Percentiles rank a stretch among this genome's conserved stretches.
phyloP scores from a whole-genome alignment of 805 yeast species.

The Blastobotrys muscicola region DNA sequence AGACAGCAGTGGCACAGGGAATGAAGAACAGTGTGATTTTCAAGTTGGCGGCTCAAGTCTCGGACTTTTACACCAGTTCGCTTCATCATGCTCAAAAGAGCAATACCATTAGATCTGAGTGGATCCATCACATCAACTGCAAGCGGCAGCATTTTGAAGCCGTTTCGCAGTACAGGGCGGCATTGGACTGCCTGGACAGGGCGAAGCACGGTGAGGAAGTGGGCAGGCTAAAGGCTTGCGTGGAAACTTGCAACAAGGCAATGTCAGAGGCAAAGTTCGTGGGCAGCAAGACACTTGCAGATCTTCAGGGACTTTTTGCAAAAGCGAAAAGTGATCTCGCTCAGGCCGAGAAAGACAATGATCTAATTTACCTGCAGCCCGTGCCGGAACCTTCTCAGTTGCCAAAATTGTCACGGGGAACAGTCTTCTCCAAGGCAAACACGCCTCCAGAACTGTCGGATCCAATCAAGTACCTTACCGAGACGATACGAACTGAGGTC shows the following conservation, averaged over 20 bases:
- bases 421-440: slow-evolving; percentile 46
- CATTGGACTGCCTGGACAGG: slow-evolving; percentile 39
- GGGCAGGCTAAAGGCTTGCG: slow-evolving; percentile 42
- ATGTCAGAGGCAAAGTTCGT: slow-evolving; percentile 37
- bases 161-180: slow-evolving; percentile 57
- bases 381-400: slow-evolving; percentile 42
- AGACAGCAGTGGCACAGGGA: slow-evolving; percentile 44
- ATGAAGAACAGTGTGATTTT: slow-evolving; percentile 54
- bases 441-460: slow-evolving; percentile 31
- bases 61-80: slow-evolving; percentile 45
- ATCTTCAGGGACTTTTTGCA: slow-evolving; percentile 40
- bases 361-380: slow-evolving; percentile 59
- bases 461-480: slow-evolving; percentile 23
- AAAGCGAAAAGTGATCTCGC: slow-evolving; percentile 38
- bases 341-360: slow-evolving; percentile 68
- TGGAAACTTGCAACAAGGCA: slow-evolving; percentile 26
- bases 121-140: slow-evolving; percentile 51
- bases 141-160: slow-evolving; percentile 61
- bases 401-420: slow-evolving; percentile 34
- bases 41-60: slow-evolving; percentile 53
- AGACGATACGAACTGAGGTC: slow-evolving; percentile 4
- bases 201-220: slow-evolving; percentile 67
- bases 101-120: slow-evolving; percentile 46
- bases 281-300: slow-evolving; percentile 36
- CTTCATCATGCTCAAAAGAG: slow-evolving; percentile 36